Evolutionary conservation across 495 filamentous ascomycete species (phyloP).

Genomic region (Penicillium cinerascens): DNA sequence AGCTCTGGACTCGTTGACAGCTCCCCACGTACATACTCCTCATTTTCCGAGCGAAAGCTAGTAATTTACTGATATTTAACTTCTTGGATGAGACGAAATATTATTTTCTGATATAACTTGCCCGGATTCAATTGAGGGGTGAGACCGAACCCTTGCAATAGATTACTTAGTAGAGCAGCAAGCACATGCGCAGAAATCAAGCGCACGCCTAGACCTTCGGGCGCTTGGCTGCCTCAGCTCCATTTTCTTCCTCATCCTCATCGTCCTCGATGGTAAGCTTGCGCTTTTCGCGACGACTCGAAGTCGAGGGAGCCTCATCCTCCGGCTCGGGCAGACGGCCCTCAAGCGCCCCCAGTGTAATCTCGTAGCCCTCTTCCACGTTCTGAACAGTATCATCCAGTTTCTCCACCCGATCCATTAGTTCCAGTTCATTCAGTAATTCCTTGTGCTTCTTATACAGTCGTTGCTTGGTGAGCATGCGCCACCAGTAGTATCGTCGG

Average conservation of each 20-base stretch:
- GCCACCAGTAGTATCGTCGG: conserved; percentile 73
- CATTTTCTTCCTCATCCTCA: conserved; percentile 46
- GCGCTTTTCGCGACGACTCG: conserved; percentile 41
- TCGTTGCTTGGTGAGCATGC: conserved; percentile 75
- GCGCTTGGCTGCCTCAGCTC: conserved; percentile 29
- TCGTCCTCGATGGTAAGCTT: conserved; percentile 47
- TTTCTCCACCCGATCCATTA: conserved; percentile 71
- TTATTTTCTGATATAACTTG: not conserved
- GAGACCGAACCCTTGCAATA: conserved; percentile 1
- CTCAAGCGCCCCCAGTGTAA: conserved; percentile 55
- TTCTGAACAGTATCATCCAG: conserved; percentile 71
- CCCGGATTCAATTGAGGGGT: not conserved
- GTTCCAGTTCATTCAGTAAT: conserved; percentile 72
- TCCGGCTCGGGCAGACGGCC: conserved; percentile 30
- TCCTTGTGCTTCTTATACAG: conserved; percentile 77
- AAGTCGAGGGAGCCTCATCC: conserved; percentile 16
- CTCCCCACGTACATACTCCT: not conserved
- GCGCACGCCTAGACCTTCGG: conserved; percentile 31
- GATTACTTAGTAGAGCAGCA: conserved; percentile 23
- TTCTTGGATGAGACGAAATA: not conserved
- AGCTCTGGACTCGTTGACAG: not conserved
- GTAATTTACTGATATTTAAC: not conserved
- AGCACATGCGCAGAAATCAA: not conserved
- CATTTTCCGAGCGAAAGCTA: not conserved
- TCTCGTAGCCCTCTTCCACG: conserved; percentile 79